Evolutionary conservation across 441 rosid genomes (phyloP).

Genomic region (Gossypium lobatum): DNA sequence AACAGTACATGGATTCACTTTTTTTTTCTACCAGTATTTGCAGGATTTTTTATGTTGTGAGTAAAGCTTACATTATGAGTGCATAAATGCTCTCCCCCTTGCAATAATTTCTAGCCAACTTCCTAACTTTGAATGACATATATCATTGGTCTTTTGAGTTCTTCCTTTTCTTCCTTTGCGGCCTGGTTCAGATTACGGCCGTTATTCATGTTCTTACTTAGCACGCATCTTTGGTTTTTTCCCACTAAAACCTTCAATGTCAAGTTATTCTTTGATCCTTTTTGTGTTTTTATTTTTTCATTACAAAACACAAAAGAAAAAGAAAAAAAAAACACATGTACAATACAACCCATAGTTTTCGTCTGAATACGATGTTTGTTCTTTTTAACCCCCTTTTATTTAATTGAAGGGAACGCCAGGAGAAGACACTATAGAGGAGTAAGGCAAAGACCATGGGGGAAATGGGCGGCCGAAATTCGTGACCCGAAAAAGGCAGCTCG

Average conservation of each 20-base stretch:
- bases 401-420: conserved; percentile 34
- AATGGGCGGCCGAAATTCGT: conserved; percentile 79
- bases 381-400: neutral
- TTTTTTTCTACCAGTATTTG: neutral
- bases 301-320: neutral
- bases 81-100: neutral
- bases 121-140: neutral
- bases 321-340: no score
- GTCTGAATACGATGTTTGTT: neutral
- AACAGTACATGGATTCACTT: neutral
- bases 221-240: neutral
- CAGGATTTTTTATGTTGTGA: neutral
- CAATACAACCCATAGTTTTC: neutral
- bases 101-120: neutral
- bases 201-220: conserved; percentile 6
- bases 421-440: conserved; percentile 83
- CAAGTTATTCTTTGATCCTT: conserved; percentile 7
- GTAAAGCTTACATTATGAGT: neutral
- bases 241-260: neutral
- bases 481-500: conserved; percentile 87
- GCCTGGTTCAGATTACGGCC: conserved; percentile 15
- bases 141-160: neutral
- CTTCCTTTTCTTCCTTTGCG: conserved; percentile 7
- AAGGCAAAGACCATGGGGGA: conserved; percentile 90
- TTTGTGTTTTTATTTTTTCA: neutral